Evolutionary conservation across 345 rosid species (phyloP).

Genomic region (Combretum micranthum): DNA sequence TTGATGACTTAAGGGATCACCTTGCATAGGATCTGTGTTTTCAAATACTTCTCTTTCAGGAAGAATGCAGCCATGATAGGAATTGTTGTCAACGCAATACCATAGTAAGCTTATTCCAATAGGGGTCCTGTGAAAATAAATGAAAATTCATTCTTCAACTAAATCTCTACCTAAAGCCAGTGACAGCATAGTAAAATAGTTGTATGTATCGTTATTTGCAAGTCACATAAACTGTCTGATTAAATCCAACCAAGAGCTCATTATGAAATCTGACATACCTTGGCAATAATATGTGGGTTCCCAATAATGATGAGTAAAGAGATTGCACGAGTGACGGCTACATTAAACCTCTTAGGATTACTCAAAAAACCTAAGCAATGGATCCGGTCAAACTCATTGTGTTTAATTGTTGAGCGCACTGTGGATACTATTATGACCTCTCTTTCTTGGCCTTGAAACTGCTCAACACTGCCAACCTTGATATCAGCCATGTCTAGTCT

Average conservation of each 20-base stretch:
- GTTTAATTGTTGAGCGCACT: constrained; percentile 79
- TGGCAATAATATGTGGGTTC: constrained; percentile 74
- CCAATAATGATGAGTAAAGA: constrained; percentile 68
- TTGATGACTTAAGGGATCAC: neutral
- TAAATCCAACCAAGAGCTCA: neutral
- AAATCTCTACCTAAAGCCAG: too few species aligned
- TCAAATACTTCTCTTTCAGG: constrained; percentile 44
- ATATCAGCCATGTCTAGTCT: constrained; percentile 50
- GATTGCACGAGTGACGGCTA: constrained; percentile 79
- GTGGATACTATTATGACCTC: constrained; percentile 76
- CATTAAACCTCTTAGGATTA: constrained; percentile 86
- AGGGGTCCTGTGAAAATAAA: constrained; percentile 43
- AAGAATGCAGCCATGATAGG: constrained; percentile 68
- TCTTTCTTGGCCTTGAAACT: constrained; percentile 94
- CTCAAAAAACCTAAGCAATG: constrained; percentile 74
- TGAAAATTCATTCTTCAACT: neutral
- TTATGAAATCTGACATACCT: constrained; percentile 34
- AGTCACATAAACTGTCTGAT: too few species aligned
- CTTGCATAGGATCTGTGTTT: neutral
- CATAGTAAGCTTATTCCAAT: constrained; percentile 72
- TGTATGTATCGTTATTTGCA: too few species aligned
- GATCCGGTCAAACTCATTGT: constrained; percentile 60
- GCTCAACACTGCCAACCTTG: constrained; percentile 94
- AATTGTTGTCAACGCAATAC: constrained; percentile 61
- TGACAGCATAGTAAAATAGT: too few species aligned